phyloP scores from a whole-genome alignment of 192 early-diverging fungal genomes.

The Coemansia sp. region DNA sequence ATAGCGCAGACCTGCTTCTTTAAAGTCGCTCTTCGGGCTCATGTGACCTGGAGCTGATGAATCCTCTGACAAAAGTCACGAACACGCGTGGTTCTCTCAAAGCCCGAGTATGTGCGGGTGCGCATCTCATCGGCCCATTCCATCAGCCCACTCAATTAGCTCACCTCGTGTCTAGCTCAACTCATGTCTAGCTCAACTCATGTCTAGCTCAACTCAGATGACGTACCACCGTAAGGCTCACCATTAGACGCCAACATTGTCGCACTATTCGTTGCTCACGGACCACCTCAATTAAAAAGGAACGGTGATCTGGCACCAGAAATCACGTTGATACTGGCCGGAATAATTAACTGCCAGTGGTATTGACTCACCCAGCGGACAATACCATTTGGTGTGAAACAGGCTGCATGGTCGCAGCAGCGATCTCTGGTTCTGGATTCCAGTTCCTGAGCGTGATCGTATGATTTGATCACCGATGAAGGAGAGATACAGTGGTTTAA shows the following conservation, averaged over 20 bases:
- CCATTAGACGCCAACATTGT: too few species aligned
- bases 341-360: not conserved
- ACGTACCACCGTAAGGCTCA: too few species aligned
- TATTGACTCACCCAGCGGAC: not conserved
- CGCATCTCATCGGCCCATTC: too few species aligned
- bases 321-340: not conserved
- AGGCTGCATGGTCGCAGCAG: not conserved
- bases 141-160: too few species aligned
- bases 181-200: too few species aligned
- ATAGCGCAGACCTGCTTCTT: not conserved
- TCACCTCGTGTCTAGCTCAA: too few species aligned
- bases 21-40: not conserved
- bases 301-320: not conserved
- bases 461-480: not conserved
- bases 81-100: not conserved
- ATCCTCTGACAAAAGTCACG: not conserved
- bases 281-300: too few species aligned
- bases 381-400: not conserved
- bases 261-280: too few species aligned
- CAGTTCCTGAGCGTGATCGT: not conserved
- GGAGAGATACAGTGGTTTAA: not conserved
- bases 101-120: too few species aligned
- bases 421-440: not conserved
- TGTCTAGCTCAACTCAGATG: too few species aligned
- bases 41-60: not conserved